Base-by-base conservation (phyloP, 768 basidiomycete species). In the Pulveroboletus sp. region DNA sequence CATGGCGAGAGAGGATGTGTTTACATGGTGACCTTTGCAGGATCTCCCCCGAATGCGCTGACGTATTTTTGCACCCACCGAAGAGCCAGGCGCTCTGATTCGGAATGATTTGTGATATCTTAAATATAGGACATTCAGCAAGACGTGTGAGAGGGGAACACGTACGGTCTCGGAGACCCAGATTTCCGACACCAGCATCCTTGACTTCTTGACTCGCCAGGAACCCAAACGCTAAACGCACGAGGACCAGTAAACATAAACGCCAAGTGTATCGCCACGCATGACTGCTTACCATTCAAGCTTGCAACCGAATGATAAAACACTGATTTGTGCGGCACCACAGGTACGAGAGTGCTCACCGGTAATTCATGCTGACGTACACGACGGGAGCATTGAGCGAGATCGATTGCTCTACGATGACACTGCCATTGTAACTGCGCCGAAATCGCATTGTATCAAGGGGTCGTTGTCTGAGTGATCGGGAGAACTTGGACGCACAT, bases 11-110 rank as follows among this genome's bases (percentile, higher is more conserved):
- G 24, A 17, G 14, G 30, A 45, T n/a, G 6, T 7, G 6, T 10
- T 49, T 46, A 62, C 61, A 68, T 57, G 11, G 69, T 61, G 7
- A 74, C 75, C 65, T 75, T 72, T 10, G n/a, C 57, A n/a, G 69
- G 71, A 53, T 78, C 79, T 13, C 83, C 83, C 10, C 85, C 84
- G 54, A 86, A 87, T 0, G 63, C 62, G 14, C 56, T 69, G 39
- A 86, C 83, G 55, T 86, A 78, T 21, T 72, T 63, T 56, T 84
- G 79, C 0, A 86, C 75, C 84, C 78, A 81, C 54, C 71, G 55
- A 9, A 79, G 58, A 1, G 76, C 78, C 8, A 68, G 54, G 8
- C 68, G 58, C 46, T 67, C 65, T 75, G 55, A 4, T 40, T 5
- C 10, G 1, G 15, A 24, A 26, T 13, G 11, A 32, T 47, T 24